Evolutionary conservation across 257 asterid species (phyloP).

Genomic region (Rauvolfia tetraphylla): DNA sequence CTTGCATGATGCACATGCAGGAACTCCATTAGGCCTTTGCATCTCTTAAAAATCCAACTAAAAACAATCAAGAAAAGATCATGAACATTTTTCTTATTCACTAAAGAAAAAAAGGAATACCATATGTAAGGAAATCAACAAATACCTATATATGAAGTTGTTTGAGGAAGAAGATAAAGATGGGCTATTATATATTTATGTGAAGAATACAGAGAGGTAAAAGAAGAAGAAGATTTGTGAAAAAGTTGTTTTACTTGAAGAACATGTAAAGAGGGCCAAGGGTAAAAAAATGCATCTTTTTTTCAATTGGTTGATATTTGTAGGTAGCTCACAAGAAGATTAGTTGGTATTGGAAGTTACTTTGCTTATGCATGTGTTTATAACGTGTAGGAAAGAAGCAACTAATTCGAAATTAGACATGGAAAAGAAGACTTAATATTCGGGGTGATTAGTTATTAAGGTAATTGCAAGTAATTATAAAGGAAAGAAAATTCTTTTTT

Average conservation of each 20-base stretch:
- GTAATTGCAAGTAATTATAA: too few species aligned
- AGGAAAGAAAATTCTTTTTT: too few species aligned
- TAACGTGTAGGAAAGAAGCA: too few species aligned
- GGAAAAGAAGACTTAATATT: too few species aligned
- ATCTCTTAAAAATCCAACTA: not conserved
- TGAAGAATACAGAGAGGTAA: not conserved
- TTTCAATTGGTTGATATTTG: not conserved
- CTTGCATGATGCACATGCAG: slow-evolving; percentile 97
- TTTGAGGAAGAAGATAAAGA: not conserved
- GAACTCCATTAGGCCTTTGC: slow-evolving; percentile 20
- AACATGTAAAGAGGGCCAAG: not conserved
- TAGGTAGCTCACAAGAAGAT: not conserved
- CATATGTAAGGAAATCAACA: not conserved
- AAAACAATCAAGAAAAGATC: not conserved
- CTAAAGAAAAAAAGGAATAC: not conserved
- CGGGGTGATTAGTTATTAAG: too few species aligned
- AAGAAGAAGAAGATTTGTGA: not conserved
- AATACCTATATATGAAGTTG: not conserved
- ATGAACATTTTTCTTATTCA: not conserved
- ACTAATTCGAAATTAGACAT: too few species aligned
- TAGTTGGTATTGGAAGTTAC: not conserved
- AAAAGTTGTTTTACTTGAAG: not conserved
- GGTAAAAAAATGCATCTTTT: too few species aligned
- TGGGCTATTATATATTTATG: not conserved
- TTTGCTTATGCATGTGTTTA: too few species aligned